Conservation (phyloP, 495 filamentous ascomycete species). For the Aspergillus mulundensis region DNA sequence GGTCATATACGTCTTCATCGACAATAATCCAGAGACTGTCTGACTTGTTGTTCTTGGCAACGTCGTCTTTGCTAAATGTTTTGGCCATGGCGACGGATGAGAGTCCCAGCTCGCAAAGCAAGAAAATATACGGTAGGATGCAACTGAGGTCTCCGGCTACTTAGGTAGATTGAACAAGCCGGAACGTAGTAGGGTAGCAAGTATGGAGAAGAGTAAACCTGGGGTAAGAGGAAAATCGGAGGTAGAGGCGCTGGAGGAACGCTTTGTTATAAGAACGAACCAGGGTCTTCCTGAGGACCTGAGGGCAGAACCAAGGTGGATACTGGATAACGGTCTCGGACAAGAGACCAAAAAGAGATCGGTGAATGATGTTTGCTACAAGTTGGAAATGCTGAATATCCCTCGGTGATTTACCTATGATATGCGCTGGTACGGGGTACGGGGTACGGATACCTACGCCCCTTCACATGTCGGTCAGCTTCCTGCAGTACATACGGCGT, state of each 20-base stretch:
- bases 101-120: background rate
- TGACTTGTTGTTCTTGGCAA: conserved; percentile 83
- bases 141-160: no score
- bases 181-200: no score
- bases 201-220: conserved; percentile 4
- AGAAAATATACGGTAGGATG: background rate
- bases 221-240: conserved; percentile 7
- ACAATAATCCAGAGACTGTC: conserved; percentile 86
- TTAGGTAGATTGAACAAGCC: no score
- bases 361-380: background rate
- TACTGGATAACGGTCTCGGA: conserved; percentile 12
- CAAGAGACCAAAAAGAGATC: conserved; percentile 7
- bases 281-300: background rate
- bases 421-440: background rate
- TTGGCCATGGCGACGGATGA: conserved; percentile 73
- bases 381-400: background rate
- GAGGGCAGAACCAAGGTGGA: background rate
- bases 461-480: background rate
- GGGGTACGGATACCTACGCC: background rate
- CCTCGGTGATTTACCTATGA: conserved; percentile 5
- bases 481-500: background rate
- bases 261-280: background rate
- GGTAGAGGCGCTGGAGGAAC: conserved; percentile 6
- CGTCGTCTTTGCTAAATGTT: conserved; percentile 76
- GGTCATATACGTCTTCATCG: conserved; percentile 94